Evolutionary conservation across 202 grass and related monocot genomes (phyloP), one percentile per base, ranked within the genome.

Genomic region (Zizania palustris): DNA sequence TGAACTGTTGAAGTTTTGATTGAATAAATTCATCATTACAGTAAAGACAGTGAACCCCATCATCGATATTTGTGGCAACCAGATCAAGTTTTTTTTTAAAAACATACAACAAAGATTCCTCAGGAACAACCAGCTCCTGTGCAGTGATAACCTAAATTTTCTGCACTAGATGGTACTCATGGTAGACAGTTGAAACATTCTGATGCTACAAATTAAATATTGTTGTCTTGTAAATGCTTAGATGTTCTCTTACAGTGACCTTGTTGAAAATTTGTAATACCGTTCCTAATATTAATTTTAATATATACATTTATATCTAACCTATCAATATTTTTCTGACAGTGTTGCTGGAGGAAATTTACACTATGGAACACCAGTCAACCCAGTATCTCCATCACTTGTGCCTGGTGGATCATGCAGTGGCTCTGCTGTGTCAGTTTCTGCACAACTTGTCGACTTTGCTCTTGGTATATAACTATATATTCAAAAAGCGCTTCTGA

Each of bases 271-370:
- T 55, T 55, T 55, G 9, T 55, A n/a, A n/a, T n/a, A 20, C 6
- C 18, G 16, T 9, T 55, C 7, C 0, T 55, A 55, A 10, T 55
- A 19, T 55, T 8, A 55, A 10, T 55, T 55, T 55, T 8, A 55
- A 9, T 54, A 37, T 12, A 71, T 35, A 58, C 79, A 41, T 14
- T 72, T 66, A 84, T 28, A 0, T 4, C 11, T 60, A 60, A 51
- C 35, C 76, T 50, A 11, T 51, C 76, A 66, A n/a, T 11, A 22
- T 74, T 77, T 34, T 78, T 85, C 65, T 87, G 56, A 39, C 87
- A 99, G 96, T 78, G 75, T 99, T 55, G 84, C 90, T 76, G 96
- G 96, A 79, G 87, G 89, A 65, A 99, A 96, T 83, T 83, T 99
- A 68, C 89, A 99, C 82, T 81, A 74, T 78, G 96, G 81, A 59